These are phyloP conservation scores for Auxenochlorella pyrenoidosa DNA, from an alignment of 139 green algal genomes.

Conservation along the genomic window DNA sequence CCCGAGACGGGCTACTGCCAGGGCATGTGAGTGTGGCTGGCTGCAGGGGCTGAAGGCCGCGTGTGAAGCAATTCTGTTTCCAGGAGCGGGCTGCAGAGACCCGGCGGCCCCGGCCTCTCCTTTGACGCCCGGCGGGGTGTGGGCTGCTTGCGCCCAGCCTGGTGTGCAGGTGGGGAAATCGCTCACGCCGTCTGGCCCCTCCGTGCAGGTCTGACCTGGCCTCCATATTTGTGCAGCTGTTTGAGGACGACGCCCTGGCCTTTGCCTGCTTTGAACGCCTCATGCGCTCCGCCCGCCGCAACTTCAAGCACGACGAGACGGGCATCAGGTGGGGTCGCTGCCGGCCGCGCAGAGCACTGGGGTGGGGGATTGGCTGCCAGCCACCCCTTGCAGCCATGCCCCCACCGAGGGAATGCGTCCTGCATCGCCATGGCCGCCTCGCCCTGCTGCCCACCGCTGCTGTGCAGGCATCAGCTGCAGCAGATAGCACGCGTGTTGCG, in stretches of 20 bases:
- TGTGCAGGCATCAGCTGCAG: constrained; percentile 57
- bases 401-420: too few relatives aligned
- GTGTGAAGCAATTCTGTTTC: neutral
- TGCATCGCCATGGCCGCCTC: too few relatives aligned
- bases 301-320: constrained; percentile 77
- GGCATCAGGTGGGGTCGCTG: constrained; percentile 70
- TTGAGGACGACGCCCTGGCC: constrained; percentile 84
- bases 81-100: too few relatives aligned
- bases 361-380: too few relatives aligned
- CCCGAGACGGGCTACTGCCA: constrained; percentile 88
- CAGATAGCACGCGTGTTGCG: constrained; percentile 62
- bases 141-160: too few relatives aligned
- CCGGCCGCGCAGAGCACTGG: too few relatives aligned
- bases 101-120: too few relatives aligned
- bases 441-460: neutral
- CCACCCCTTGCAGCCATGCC: too few relatives aligned
- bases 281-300: constrained; percentile 75
- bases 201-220: constrained; percentile 71
- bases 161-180: too few relatives aligned
- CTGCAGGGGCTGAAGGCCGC: neutral
- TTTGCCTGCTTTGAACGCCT: constrained; percentile 88
- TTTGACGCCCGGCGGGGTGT: too few relatives aligned
- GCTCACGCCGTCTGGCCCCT: neutral
- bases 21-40: constrained; percentile 72
- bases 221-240: constrained; percentile 81